A percentile compares a stretch with the other conserved stretches of the same genome.
phyloP scores from a whole-genome alignment of 1,139 yeast genomes.

The Yamadazyma aaseri region DNA sequence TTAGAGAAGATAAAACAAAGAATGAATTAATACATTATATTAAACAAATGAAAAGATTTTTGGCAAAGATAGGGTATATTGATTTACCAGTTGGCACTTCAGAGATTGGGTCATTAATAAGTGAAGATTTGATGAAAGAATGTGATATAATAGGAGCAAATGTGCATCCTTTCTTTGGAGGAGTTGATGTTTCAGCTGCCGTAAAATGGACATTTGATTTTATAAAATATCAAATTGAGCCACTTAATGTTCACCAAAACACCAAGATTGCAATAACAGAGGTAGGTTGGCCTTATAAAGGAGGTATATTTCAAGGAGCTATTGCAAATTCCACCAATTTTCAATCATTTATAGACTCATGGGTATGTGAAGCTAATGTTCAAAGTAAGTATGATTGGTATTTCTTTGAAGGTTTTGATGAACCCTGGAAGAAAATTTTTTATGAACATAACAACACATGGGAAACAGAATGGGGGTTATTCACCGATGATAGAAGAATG shows the following conservation, averaged over 20 bases:
- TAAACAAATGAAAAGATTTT: conserved; percentile 36
- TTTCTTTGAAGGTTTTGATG: conserved; percentile 72
- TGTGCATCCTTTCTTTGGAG: conserved; percentile 69
- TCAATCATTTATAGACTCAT: conserved; percentile 49
- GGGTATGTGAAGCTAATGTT: conserved; percentile 48
- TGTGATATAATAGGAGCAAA: conserved; percentile 64
- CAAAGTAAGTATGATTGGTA: conserved; percentile 47
- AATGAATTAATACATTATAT: conserved; percentile 43
- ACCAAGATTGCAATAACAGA: conserved; percentile 52
- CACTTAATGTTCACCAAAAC: conserved; percentile 22
- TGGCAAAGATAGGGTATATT: conserved; percentile 29
- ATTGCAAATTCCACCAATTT: conserved; percentile 45
- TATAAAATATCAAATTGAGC: conserved; percentile 42
- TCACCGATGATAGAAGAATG: conserved; percentile 42
- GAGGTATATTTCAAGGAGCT: conserved; percentile 49
- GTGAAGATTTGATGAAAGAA: conserved; percentile 30
- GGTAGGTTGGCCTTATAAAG: conserved; percentile 71
- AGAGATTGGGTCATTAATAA: conserved; percentile 50
- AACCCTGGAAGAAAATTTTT: conserved; percentile 63
- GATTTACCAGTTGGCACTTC: conserved; percentile 55
- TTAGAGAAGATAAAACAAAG: conserved; percentile 48
- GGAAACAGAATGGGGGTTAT: conserved; percentile 76
- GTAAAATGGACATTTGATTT: conserved; percentile 55
- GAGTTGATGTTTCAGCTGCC: conserved; percentile 49
- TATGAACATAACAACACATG: conserved; percentile 49